Conservation (phyloP, 2,329 filamentous ascomycete genomes). For the Didymella glomerata region DNA sequence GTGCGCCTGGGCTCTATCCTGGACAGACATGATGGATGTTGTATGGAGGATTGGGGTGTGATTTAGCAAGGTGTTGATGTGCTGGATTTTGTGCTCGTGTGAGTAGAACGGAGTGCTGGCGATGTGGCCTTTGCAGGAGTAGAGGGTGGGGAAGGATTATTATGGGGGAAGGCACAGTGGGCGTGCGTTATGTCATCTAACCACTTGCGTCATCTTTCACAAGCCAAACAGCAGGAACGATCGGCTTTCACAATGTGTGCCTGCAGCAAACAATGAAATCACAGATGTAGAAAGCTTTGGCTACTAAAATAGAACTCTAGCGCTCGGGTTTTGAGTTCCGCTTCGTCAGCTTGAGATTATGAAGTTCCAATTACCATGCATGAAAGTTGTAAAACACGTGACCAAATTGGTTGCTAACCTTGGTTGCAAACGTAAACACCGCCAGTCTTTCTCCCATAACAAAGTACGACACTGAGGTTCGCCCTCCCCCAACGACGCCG, state of each 20-base stretch:
- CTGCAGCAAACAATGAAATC: slow-evolving; percentile 16
- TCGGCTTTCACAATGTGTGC: slow-evolving; percentile 36
- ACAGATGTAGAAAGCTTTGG: background rate
- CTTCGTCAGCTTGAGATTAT: background rate
- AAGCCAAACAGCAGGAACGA: slow-evolving; percentile 34
- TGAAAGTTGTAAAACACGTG: slow-evolving; percentile 8
- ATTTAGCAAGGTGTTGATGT: slow-evolving; percentile 9
- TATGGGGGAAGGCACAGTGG: slow-evolving; percentile 39
- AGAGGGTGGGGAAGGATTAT: slow-evolving; percentile 35
- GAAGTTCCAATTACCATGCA: slow-evolving; percentile 2
- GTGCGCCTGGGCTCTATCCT: slow-evolving; percentile 79
- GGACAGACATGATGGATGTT: slow-evolving; percentile 70
- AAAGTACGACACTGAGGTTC: slow-evolving; percentile 32
- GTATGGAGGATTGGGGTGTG: slow-evolving; percentile 12
- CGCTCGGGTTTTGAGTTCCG: background rate
- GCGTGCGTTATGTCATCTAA: slow-evolving; percentile 45
- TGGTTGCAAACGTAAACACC: slow-evolving; percentile 20
- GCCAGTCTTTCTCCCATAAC: slow-evolving; percentile 32
- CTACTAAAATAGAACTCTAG: background rate
- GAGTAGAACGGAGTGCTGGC: slow-evolving; percentile 22
- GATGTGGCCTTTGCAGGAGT: slow-evolving; percentile 26
- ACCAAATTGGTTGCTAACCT: slow-evolving; percentile 2
- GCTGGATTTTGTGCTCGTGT: slow-evolving; percentile 23
- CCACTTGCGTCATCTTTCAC: slow-evolving; percentile 46
- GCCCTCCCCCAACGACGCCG: slow-evolving; percentile 28